Conservation (phyloP, 1,284 basidiomycete species). For the Fistulina hepatica region DNA sequence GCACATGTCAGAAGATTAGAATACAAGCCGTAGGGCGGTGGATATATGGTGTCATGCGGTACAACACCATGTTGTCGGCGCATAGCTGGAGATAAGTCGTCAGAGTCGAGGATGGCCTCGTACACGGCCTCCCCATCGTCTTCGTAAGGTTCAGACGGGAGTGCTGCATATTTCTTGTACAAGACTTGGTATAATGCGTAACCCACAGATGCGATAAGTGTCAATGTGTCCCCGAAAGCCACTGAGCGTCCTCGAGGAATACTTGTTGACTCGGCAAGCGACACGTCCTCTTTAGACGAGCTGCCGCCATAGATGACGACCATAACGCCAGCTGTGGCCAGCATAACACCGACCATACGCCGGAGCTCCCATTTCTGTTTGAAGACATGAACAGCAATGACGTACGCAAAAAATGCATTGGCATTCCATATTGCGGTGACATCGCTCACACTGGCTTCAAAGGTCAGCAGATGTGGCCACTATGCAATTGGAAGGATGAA, state of each 20-base stretch:
- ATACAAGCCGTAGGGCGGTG: slow-evolving; percentile 68
- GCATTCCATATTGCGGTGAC: slow-evolving; percentile 78
- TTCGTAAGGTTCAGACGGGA: slow-evolving; percentile 44
- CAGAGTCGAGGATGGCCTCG: slow-evolving; percentile 24
- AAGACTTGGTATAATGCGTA: slow-evolving; percentile 71
- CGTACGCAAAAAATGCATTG: slow-evolving; percentile 75
- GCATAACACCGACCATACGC: slow-evolving; percentile 53
- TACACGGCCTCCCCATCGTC: slow-evolving; percentile 34
- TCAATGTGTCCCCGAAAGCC: slow-evolving; percentile 66
- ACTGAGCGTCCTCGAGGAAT: slow-evolving; percentile 23
- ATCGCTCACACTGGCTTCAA: slow-evolving; percentile 50
- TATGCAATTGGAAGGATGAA: slow-evolving; percentile 15
- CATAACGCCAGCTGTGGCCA: slow-evolving; percentile 68
- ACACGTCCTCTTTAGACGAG: slow-evolving; percentile 12
- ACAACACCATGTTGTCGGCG: too few relatives aligned
- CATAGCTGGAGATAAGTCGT: slow-evolving; percentile 13
- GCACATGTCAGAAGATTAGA: slow-evolving; percentile 61
- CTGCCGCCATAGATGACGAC: slow-evolving; percentile 69
- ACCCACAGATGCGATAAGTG: slow-evolving; percentile 54
- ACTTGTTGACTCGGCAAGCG: slow-evolving; percentile 14
- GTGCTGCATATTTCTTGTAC: slow-evolving; percentile 69
- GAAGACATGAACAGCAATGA: slow-evolving; percentile 56
- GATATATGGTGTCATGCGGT: slow-evolving; percentile 31
- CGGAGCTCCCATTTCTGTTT: slow-evolving; percentile 49
- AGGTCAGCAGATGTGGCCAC: slow-evolving; percentile 8